These are phyloP conservation scores for Malus hybrid DNA, from an alignment of 331 rosid species.

Conservation along the genomic window DNA sequence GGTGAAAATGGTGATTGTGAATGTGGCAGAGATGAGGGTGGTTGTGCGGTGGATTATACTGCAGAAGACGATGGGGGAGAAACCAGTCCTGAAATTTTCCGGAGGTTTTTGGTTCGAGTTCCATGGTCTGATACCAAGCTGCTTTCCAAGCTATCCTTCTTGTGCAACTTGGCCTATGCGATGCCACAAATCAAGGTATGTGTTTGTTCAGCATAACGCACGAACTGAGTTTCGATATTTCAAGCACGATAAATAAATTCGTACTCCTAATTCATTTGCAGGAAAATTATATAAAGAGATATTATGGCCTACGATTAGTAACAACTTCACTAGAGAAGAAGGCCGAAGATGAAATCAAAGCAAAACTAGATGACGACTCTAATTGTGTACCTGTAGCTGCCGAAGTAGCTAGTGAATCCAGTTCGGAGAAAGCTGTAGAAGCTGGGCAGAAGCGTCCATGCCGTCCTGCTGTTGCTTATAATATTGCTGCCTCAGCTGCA, in stretches of 20 bases:
- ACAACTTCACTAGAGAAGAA: slow-evolving; percentile 78
- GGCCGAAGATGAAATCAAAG: slow-evolving; percentile 41
- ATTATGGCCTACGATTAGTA: slow-evolving; percentile 53
- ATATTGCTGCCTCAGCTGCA: slow-evolving; percentile 88
- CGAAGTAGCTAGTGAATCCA: slow-evolving; percentile 13
- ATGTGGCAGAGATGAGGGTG: slow-evolving; percentile 38
- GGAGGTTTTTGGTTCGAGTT: slow-evolving; percentile 46
- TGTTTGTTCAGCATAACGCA: not conserved
- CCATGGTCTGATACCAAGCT: slow-evolving; percentile 63
- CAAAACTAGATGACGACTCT: slow-evolving; percentile 42
- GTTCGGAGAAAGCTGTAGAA: slow-evolving; percentile 21
- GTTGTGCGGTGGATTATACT: slow-evolving; percentile 48
- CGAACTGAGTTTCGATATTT: too few species aligned
- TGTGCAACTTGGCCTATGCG: slow-evolving; percentile 82
- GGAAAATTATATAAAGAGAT: slow-evolving; percentile 58
- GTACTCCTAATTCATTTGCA: slow-evolving; percentile 24
- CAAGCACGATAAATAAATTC: not conserved
- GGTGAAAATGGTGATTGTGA: slow-evolving; percentile 32
- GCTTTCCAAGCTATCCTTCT: slow-evolving; percentile 68
- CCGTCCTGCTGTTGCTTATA: slow-evolving; percentile 51
- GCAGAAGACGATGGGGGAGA: slow-evolving; percentile 40
- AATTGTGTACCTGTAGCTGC: slow-evolving; percentile 28
- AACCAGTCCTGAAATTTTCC: slow-evolving; percentile 39
- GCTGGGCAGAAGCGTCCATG: slow-evolving; percentile 32
- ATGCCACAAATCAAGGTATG: slow-evolving; percentile 69